phyloP scores from a whole-genome alignment of 495 filamentous ascomycete genomes.

The Aspergillus sparsus region DNA sequence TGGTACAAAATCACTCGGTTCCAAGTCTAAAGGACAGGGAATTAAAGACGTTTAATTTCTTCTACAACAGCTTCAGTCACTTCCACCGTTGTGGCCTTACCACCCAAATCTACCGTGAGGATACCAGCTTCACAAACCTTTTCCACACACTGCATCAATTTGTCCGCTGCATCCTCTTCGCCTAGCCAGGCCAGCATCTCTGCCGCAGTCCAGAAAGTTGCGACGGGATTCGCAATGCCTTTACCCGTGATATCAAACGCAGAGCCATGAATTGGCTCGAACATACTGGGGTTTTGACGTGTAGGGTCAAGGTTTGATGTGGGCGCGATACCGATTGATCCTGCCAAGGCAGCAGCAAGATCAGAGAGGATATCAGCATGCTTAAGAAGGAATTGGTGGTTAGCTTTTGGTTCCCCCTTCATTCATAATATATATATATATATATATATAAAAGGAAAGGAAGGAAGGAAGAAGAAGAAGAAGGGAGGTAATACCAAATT shows the following conservation, averaged over 20 bases:
- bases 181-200: conserved; percentile 71
- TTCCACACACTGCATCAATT: conserved; percentile 60
- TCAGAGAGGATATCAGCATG: conserved; percentile 61
- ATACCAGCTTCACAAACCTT: conserved; percentile 59
- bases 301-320: conserved; percentile 66
- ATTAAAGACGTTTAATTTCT: conserved; percentile 50
- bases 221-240: conserved; percentile 71
- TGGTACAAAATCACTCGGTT: background rate
- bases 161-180: conserved; percentile 53
- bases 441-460: background rate
- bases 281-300: conserved; percentile 61
- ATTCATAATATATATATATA: no score
- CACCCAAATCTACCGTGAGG: conserved; percentile 64
- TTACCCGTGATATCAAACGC: conserved; percentile 73
- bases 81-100: conserved; percentile 53
- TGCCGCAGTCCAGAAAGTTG: conserved; percentile 67
- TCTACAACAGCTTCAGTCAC: conserved; percentile 63
- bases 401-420: conserved; percentile 3
- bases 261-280: conserved; percentile 69
- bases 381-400: conserved; percentile 19
- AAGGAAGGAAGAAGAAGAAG: background rate
- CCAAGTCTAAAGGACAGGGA: conserved; percentile 4
- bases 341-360: conserved; percentile 58
- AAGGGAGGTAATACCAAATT: conserved; percentile 43
- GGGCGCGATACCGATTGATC: conserved; percentile 60